Conservation (phyloP, 805 yeast genomes). For the Debaryomyces prosopidis region DNA sequence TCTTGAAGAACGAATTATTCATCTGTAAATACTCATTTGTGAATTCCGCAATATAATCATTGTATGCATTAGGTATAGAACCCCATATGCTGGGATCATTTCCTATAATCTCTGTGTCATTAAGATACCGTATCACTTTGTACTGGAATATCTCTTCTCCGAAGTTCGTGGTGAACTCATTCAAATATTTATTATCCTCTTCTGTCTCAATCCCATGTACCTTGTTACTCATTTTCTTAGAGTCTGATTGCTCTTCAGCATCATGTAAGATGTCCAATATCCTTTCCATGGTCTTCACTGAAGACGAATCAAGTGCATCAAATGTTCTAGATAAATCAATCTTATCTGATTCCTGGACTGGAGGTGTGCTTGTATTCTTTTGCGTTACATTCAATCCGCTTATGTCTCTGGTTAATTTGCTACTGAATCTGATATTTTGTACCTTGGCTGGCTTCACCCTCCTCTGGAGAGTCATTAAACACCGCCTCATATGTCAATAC, state of each 20-base stretch:
- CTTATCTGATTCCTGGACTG: background rate
- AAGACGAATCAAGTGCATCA: conserved; percentile 10
- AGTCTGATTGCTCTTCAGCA: conserved; percentile 5
- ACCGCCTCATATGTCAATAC: no score
- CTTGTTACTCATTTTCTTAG: background rate
- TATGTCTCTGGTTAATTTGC: background rate
- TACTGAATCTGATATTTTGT: background rate
- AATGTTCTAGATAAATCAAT: conserved; percentile 8
- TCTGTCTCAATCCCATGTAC: background rate
- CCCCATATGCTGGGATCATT: conserved; percentile 9
- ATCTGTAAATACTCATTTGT: conserved; percentile 6
- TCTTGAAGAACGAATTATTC: conserved; percentile 1
- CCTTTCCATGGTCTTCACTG: conserved; percentile 15
- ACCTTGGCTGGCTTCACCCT: background rate
- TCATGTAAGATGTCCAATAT: conserved; percentile 12
- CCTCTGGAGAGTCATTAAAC: background rate
- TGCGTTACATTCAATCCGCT: background rate
- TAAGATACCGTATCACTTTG: conserved; percentile 10
- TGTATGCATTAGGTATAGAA: conserved; percentile 6
- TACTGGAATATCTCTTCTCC: conserved; percentile 16
- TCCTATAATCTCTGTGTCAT: conserved; percentile 10
- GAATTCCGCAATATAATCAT: conserved; percentile 6
- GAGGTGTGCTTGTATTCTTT: background rate
- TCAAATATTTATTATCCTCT: conserved; percentile 1
- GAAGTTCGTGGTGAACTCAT: conserved; percentile 3